phyloP scores from a whole-genome alignment of 768 basidiomycete genomes.

The Lactarius indigo region DNA sequence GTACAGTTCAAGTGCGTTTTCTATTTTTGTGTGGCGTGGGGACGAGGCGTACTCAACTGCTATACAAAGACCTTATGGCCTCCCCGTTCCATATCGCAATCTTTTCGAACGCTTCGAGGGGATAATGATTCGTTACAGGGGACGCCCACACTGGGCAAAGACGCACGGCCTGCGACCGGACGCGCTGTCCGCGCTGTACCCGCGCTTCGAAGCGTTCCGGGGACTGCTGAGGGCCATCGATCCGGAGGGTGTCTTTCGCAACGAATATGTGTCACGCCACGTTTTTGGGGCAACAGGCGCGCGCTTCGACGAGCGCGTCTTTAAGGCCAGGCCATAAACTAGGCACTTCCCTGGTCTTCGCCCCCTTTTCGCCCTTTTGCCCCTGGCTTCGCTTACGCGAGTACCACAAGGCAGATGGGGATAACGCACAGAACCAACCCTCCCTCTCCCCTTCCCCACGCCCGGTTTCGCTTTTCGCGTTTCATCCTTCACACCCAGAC shows the following conservation, averaged over 20 bases:
- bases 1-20: constrained; percentile 87
- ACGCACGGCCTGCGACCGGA: constrained; percentile 70
- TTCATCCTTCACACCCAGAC: background rate
- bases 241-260: constrained; percentile 73
- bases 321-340: constrained; percentile 36
- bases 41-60: background rate
- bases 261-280: constrained; percentile 87
- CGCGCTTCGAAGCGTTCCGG: constrained; percentile 75
- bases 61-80: constrained; percentile 70
- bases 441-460: background rate
- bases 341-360: background rate
- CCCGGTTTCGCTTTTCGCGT: background rate
- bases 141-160: constrained; percentile 97
- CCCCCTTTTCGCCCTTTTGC: background rate
- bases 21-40: background rate
- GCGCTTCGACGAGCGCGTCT: constrained; percentile 43
- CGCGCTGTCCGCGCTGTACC: constrained; percentile 65
- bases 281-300: constrained; percentile 58
- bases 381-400: constrained; percentile 14
- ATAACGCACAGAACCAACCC: background rate
- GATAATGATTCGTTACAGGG: constrained; percentile 64
- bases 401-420: constrained; percentile 22
- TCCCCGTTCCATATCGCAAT: constrained; percentile 74
- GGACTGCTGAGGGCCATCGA: constrained; percentile 66
- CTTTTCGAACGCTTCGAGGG: constrained; percentile 75